Evolutionary conservation across 2,329 filamentous ascomycete genomes (phyloP), one percentile per base, ranked within the genome.

Genomic region (Huntiella omanensis): DNA sequence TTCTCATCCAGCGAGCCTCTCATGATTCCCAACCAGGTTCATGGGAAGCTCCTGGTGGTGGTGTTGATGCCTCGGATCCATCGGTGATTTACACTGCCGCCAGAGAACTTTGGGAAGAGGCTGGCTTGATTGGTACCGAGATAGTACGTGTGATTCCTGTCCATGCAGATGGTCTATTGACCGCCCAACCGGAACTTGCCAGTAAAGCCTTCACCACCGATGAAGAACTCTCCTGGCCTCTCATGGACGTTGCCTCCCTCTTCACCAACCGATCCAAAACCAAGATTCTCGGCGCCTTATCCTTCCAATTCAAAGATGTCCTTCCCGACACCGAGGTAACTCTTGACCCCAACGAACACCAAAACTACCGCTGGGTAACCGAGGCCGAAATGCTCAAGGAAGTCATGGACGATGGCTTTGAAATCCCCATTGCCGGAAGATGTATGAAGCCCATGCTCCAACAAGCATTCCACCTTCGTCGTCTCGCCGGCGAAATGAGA

Each of bases 1-100:
- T 70, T 2, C 62, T 71, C 15, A 52, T 70, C 7, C 67, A 68
- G 53, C 65, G 67, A 53, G 62, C 65, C 22, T 50, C 59, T 4
- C 56, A 60, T 51, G 66, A 69, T 55, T 64, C 56, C 46, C 62
- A 64, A 56, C 67, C 68, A 2, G 55, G 61, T 47, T 55, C 52
- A 3, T 71, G 69, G 69, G 69, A 72, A 49, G 50, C 62, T 1
- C 68, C 69, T 1, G 69, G 69, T 16, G 69, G 69, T n/a, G 63
- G 58, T 1, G 62, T 62, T 36, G 69, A 71, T 43, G 43, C 54
- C 0, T 55, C 56, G 0, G 67, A 71, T 50, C 39, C 50, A 4
- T 64, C 54, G 10, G 59, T 71, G 4, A 56, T 71, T 3, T 53
- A 61, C 40, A 62, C 60, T 12, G 63, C 61, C n/a, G 64, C 60